Evolutionary conservation across 1,139 yeast species (phyloP), one percentile per base, ranked within the genome.

Genomic region (Yamadazyma diddensiae): DNA sequence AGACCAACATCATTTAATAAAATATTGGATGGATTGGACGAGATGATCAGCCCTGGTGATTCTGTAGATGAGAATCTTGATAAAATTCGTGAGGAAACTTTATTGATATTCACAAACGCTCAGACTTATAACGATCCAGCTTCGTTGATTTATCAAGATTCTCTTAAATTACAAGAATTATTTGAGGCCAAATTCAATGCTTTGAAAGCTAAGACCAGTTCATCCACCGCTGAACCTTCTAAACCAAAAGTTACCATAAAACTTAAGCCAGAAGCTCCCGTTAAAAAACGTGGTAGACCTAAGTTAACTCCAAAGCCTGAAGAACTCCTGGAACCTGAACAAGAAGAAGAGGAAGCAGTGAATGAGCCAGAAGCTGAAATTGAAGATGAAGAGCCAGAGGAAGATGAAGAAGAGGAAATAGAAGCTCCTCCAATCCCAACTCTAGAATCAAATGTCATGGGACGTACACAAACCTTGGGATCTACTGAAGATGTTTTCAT

Each of bases 1-100:
- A 62, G 62, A 28, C 86, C 85, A 15, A 76, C 79, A 41, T 72
- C 84, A 1, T 69, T 79, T 46, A 65, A 65, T 30, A 57, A 62
- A 28, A 67, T 79, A 10, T 56, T 65, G 33, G 53, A 53, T 10
- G 64, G 65, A 29, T 47, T 77, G 20, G 69, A 67, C 15, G 55
- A 54, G n/a, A 58, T 62, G 15, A 66, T 67, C 15, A 44, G 51
- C n/a, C 45, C 56, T 4, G 53, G 54, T 21, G 43, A 41, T 20
- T 43, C 64, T 0, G 35, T 59, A 5, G 38, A 69, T 30, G 65
- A 68, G 2, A 70, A 72, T 36, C 62, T 77, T 26, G 60, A 62
- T 34, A 66, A 64, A 26, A 74, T 79, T 43, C 53, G 69, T 39
- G 66, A 64, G 15, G 80, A 77, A 29, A 55, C 77, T 3, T 45